Percentiles rank a stretch among this genome's conserved stretches.
phyloP scores from a whole-genome alignment of 2,329 filamentous ascomycete genomes.

The Lasiodiplodia sp. region DNA sequence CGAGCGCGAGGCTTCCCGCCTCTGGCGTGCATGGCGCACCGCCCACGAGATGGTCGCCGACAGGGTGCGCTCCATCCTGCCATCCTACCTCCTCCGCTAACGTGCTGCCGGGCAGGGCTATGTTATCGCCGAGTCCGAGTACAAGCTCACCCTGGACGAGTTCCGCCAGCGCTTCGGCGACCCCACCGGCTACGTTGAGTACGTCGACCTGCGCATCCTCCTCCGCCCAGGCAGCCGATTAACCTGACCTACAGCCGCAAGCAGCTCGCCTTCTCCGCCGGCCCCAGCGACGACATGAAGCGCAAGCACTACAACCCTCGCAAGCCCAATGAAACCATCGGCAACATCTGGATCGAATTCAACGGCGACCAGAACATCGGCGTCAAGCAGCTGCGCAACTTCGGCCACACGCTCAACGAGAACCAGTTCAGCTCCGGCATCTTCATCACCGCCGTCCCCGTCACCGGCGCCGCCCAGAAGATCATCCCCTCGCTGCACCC shows the following conservation, averaged over 20 bases:
- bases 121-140: constrained; percentile 86
- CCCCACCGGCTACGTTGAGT: constrained; percentile 78
- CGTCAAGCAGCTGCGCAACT: constrained; percentile 89
- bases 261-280: constrained; percentile 86
- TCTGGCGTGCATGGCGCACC: constrained; percentile 95
- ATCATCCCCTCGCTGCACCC: constrained; percentile 79
- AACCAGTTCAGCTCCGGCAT: constrained; percentile 90
- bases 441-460: constrained; percentile 82
- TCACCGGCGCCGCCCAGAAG: constrained; percentile 88
- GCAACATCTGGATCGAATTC: constrained; percentile 94
- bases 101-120: constrained; percentile 72
- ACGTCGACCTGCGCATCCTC: constrained; percentile 46
- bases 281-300: constrained; percentile 84
- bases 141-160: constrained; percentile 82
- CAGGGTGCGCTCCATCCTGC: constrained; percentile 66
- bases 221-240: background rate
- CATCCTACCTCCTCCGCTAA: constrained; percentile 2
- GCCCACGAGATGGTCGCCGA: constrained; percentile 95
- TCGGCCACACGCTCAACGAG: constrained; percentile 80
- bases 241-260: constrained; percentile 66
- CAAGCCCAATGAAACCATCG: constrained; percentile 76
- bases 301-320: constrained; percentile 79
- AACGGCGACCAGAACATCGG: constrained; percentile 80
- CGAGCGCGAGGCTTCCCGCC: constrained; percentile 58
- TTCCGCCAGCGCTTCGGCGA: constrained; percentile 78